phyloP scores from a whole-genome alignment of 2,329 filamentous ascomycete genomes.

The Cadophora sp. region DNA sequence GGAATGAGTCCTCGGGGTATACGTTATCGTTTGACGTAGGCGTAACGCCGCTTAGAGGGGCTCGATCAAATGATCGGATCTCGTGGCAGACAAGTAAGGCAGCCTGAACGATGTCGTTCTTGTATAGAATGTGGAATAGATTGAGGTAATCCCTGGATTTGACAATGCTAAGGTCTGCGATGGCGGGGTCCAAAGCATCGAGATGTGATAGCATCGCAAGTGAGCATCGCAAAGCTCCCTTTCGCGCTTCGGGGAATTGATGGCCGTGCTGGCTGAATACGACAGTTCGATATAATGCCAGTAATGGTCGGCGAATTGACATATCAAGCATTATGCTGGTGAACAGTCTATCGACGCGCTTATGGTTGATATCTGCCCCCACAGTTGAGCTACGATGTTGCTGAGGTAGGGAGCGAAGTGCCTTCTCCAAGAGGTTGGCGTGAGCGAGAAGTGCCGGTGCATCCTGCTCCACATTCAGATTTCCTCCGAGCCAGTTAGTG shows the following conservation, averaged over 20 bases:
- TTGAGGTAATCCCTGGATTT: slow-evolving; percentile 34
- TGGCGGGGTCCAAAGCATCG: slow-evolving; percentile 34
- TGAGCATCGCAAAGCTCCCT: slow-evolving; percentile 28
- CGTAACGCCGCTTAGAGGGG: not conserved
- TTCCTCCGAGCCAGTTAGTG: slow-evolving; percentile 28
- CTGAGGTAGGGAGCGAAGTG: slow-evolving; percentile 23
- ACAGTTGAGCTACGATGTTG: slow-evolving; percentile 13
- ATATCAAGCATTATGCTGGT: slow-evolving; percentile 33
- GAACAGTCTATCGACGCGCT: slow-evolving; percentile 28
- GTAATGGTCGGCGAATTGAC: slow-evolving; percentile 26
- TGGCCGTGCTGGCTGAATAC: slow-evolving; percentile 20
- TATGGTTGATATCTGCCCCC: slow-evolving; percentile 19
- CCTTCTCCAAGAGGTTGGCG: slow-evolving; percentile 26
- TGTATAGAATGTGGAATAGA: slow-evolving; percentile 33
- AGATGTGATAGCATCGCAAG: slow-evolving; percentile 34
- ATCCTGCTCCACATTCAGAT: slow-evolving; percentile 28
- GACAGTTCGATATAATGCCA: slow-evolving; percentile 31
- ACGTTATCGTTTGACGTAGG: not conserved
- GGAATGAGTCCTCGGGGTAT: slow-evolving; percentile 5
- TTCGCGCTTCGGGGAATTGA: slow-evolving; percentile 31
- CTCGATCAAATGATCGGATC: slow-evolving; percentile 29
- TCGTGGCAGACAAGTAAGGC: slow-evolving; percentile 33
- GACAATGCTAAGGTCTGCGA: slow-evolving; percentile 32
- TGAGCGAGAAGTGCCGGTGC: slow-evolving; percentile 22
- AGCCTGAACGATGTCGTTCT: slow-evolving; percentile 32